Conservation (phyloP, 495 filamentous ascomycete genomes). For the Penicillium cosmopolitanum region DNA sequence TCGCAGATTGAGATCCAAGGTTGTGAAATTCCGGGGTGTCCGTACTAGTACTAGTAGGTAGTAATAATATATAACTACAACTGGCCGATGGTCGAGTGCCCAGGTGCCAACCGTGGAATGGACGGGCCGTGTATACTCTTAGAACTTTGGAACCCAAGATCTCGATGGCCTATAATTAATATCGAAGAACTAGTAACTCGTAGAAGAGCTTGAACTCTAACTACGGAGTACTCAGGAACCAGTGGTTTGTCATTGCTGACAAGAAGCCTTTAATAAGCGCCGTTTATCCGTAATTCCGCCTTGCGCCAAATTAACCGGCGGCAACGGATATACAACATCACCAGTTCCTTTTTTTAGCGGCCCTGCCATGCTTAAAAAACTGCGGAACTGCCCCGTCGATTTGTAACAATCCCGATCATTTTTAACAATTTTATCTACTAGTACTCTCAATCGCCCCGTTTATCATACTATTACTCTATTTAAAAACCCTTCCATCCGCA, state of each 20-base stretch:
- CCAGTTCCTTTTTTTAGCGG: background rate
- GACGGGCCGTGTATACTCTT: no score
- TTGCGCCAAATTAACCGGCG: background rate
- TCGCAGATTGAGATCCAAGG: no score
- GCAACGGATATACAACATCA: background rate
- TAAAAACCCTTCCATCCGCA: background rate
- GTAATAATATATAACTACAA: no score
- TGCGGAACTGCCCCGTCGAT: constrained; percentile 1
- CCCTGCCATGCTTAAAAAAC: background rate
- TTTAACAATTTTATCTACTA: background rate
- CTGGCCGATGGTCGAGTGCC: no score
- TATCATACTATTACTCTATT: background rate
- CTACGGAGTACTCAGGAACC: no score
- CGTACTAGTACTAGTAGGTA: no score
- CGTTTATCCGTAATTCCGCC: background rate
- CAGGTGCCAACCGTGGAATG: no score
- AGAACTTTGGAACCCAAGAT: no score
- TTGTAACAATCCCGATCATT: constrained; percentile 2
- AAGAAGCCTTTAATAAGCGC: background rate
- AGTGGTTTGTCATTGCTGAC: constrained; percentile 2
- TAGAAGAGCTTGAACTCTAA: no score
- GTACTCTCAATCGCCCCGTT: background rate
- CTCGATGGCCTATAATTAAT: no score
- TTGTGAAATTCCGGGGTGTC: no score
- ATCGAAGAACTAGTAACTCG: no score